A percentile compares a stretch with the other conserved stretches of the same genome.
Evolutionary conservation across 257 asterid genomes (phyloP).

Genomic region (Solanum sejunctum): DNA sequence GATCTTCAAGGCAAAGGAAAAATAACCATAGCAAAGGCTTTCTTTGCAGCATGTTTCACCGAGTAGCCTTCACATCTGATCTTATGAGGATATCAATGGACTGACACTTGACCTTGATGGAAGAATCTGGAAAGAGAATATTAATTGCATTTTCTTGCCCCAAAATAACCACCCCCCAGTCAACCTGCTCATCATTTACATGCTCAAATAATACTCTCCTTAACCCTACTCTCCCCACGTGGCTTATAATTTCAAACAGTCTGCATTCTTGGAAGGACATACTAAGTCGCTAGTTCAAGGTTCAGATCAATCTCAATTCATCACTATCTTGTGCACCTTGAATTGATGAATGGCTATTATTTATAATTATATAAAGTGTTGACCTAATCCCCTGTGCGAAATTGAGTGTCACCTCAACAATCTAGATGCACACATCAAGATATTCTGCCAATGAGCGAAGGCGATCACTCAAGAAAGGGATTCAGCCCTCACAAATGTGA

Average conservation of each 20-base stretch:
- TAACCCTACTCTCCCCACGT: neutral
- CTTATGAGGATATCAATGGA: neutral
- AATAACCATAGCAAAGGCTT: neutral
- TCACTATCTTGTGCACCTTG: neutral
- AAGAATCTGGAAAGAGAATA: neutral
- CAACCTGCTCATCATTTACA: neutral
- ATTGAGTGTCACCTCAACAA: neutral
- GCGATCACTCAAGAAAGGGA: neutral
- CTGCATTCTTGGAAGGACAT: neutral
- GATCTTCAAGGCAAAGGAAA: neutral
- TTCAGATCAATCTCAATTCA: neutral
- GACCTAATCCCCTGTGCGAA: neutral
- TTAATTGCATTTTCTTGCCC: neutral
- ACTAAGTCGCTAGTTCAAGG: neutral
- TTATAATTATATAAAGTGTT: neutral
- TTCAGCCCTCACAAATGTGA: neutral
- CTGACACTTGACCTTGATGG: neutral
- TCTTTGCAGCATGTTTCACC: neutral
- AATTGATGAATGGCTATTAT: neutral
- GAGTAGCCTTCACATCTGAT: neutral
- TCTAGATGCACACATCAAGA: neutral
- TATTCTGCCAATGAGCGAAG: neutral
- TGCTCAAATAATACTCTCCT: neutral
- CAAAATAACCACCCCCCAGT: neutral
- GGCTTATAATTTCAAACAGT: neutral